Evolutionary conservation across 345 rosid species (phyloP).

Genomic region (Zanthoxylum bungeanum): DNA sequence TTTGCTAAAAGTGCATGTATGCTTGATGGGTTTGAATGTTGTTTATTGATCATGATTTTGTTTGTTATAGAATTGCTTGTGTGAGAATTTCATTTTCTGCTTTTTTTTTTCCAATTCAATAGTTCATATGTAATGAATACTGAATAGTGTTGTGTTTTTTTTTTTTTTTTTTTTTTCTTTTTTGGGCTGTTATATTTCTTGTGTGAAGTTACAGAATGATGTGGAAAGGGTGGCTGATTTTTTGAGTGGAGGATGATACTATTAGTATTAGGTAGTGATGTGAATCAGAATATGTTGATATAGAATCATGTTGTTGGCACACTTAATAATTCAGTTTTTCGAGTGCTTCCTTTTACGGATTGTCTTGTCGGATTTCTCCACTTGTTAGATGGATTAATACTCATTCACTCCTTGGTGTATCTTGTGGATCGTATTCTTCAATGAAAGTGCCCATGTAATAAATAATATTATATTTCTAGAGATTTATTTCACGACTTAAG

Average conservation of each 20-base stretch:
- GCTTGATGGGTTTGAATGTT: neutral
- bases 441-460: no score
- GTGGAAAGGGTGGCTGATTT: neutral
- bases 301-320: slow-evolving; percentile 17
- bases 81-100: neutral
- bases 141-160: neutral
- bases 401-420: neutral
- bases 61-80: neutral
- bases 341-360: slow-evolving; percentile 17
- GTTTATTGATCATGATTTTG: neutral
- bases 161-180: neutral
- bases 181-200: neutral
- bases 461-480: neutral
- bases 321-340: slow-evolving; percentile 17
- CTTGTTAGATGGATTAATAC: neutral
- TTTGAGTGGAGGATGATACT: neutral
- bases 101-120: neutral
- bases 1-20: neutral
- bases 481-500: neutral
- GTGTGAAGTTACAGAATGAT: slow-evolving; percentile 8
- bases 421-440: slow-evolving; percentile 17
- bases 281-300: slow-evolving; percentile 10
- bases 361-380: slow-evolving; percentile 1
- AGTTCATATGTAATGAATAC: neutral
- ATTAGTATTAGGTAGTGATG: slow-evolving; percentile 1